A percentile compares a stretch with the other conserved stretches of the same genome.
Evolutionary conservation across 768 basidiomycete species (phyloP).

Genomic region (Tricholoma bakamatsutake): DNA sequence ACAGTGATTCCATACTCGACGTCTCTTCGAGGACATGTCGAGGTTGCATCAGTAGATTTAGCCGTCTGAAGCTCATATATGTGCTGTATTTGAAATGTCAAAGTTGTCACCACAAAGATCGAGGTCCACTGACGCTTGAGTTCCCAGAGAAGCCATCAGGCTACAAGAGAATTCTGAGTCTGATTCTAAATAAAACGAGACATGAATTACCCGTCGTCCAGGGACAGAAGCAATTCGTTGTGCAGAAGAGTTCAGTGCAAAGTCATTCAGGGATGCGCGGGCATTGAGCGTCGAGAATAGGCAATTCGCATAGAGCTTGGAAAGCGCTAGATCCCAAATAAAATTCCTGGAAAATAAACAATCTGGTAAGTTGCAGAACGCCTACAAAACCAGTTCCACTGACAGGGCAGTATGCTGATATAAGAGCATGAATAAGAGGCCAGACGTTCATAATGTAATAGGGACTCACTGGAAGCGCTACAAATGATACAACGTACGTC

Average conservation of each 20-base stretch:
- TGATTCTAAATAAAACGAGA: background rate
- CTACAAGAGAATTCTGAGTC: background rate
- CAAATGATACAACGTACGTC: background rate
- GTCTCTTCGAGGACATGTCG: constrained; percentile 1
- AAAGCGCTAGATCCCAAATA: constrained; percentile 41
- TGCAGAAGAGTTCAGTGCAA: constrained; percentile 19
- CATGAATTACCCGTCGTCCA: constrained; percentile 10
- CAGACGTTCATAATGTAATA: background rate
- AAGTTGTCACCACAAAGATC: too few species aligned
- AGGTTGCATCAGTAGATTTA: constrained; percentile 1
- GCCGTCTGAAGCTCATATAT: constrained; percentile 5
- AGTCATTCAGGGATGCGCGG: constrained; percentile 27
- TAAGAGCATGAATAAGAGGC: background rate
- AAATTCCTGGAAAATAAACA: constrained; percentile 34
- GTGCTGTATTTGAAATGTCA: background rate
- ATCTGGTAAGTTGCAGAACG: background rate
- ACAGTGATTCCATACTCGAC: constrained; percentile 9
- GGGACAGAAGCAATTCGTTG: constrained; percentile 18
- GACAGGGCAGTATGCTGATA: constrained; percentile 38
- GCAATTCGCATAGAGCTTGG: constrained; percentile 45
- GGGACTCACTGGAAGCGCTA: constrained; percentile 31
- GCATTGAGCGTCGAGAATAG: constrained; percentile 45
- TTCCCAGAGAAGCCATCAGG: background rate
- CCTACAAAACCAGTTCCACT: constrained; percentile 11
- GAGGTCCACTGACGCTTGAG: background rate